Conservation (phyloP, 768 basidiomycete genomes). For the Calocybe cyanea region DNA sequence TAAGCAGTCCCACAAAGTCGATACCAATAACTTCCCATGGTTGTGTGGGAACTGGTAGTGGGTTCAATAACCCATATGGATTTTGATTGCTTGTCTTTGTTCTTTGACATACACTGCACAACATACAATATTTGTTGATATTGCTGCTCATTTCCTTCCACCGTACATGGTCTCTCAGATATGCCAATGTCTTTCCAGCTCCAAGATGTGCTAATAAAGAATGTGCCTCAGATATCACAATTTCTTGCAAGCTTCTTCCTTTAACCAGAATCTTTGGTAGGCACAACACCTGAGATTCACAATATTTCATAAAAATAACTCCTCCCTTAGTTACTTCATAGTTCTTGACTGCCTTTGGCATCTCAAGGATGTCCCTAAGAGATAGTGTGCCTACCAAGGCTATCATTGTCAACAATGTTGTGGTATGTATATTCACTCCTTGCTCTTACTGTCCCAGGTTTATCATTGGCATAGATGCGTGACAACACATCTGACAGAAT, state of each 20-base stretch:
- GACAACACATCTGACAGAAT: not conserved
- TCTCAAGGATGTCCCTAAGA: too few species aligned
- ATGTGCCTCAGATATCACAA: conserved; percentile 33
- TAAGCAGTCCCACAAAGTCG: conserved; percentile 18
- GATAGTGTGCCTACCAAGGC: too few species aligned
- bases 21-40: conserved; percentile 14
- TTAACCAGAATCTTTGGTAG: conserved; percentile 17
- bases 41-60: conserved; percentile 7
- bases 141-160: conserved; percentile 21
- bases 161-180: conserved; percentile 30
- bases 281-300: conserved; percentile 12
- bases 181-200: conserved; percentile 24
- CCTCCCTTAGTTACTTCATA: conserved; percentile 10
- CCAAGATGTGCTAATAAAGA: conserved; percentile 34
- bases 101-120: conserved; percentile 17
- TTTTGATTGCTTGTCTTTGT: conserved; percentile 20
- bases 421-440: not conserved
- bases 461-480: not conserved
- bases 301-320: conserved; percentile 12
- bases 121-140: conserved; percentile 21
- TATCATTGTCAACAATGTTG: not conserved
- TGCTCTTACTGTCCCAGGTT: not conserved
- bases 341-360: too few species aligned
- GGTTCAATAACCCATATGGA: conserved; percentile 20
- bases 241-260: conserved; percentile 19